Evolutionary conservation across 2,329 filamentous ascomycete genomes (phyloP), one percentile per base, ranked within the genome.

Genomic region (Coniella vitis): DNA sequence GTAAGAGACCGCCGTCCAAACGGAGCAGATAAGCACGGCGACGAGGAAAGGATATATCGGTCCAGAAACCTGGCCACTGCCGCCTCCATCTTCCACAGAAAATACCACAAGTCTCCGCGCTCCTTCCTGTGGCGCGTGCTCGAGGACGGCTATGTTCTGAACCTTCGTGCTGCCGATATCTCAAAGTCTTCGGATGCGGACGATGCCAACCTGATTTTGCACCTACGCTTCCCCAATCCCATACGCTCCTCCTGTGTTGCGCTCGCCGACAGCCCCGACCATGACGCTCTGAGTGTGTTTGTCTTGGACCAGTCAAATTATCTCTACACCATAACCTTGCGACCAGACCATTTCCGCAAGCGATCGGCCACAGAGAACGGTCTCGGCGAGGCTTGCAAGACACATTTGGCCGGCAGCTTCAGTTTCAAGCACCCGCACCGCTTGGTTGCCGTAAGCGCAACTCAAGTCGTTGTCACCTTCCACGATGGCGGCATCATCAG

Each of bases 91-190:
- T 95, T 88, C 70, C 90, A 95, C 66, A 83, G 93, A 48, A 79
- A 79, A 64, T 79, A 85, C 64, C 81, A 86, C 61, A 74, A 78
- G 55, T 83, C 85, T 55, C 93, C 93, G 35, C 83, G 87, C 62
- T 88, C 81, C 66, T 94, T 97, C 63, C 76, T 95, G 41, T 98
- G 93, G 93, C 81, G 91, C 58, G 77, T 97, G 35, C 70, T 96
- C 53, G 86, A 95, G 61, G 82, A 88, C 59, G 81, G 83, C 60
- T 86, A 79, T 57, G 74, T 89, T 54, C 74, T 98, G 58, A 91
- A 93, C 68, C 75, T 98, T 44, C 86, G 88, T 61, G 83, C 82
- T 36, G 81, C 87, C 52, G 93, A 98, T 67, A 70, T 96, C 56
- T 85, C 81, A 63, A 90, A 78, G 69, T 79, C 75, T 56, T 75